Conservation (phyloP, 2,329 filamentous ascomycete genomes). For the Penicillium thymicola region DNA sequence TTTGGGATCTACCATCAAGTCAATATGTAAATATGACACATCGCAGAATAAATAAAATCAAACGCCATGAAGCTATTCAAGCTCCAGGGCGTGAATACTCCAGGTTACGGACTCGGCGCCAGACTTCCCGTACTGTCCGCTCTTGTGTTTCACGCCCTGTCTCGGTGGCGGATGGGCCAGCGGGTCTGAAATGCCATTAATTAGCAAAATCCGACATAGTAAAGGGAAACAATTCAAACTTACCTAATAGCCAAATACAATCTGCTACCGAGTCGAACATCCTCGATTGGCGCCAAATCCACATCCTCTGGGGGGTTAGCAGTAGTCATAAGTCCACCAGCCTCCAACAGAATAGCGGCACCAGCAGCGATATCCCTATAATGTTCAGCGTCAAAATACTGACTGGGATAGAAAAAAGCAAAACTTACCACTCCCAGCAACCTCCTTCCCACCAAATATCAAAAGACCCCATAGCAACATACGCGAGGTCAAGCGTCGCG, state of each 20-base stretch:
- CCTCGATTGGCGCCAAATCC: slow-evolving; percentile 55
- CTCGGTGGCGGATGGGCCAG: slow-evolving; percentile 59
- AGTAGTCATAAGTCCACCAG: slow-evolving; percentile 69
- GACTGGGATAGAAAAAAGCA: background rate
- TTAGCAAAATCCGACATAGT: background rate
- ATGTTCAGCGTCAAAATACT: background rate
- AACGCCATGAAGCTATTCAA: slow-evolving; percentile 25
- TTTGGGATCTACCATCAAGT: background rate
- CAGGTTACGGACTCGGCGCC: slow-evolving; percentile 63
- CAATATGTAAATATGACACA: background rate
- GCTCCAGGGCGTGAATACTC: slow-evolving; percentile 66
- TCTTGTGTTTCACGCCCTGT: slow-evolving; percentile 66
- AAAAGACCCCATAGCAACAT: slow-evolving; percentile 70
- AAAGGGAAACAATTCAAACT: slow-evolving; percentile 1
- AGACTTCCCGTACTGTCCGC: slow-evolving; percentile 67
- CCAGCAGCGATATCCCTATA: slow-evolving; percentile 68
- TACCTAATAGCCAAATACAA: slow-evolving; percentile 68
- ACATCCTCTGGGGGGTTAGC: slow-evolving; percentile 65
- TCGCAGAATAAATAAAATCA: background rate
- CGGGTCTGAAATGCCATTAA: slow-evolving; percentile 50
- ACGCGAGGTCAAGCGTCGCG: slow-evolving; percentile 71
- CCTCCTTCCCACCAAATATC: slow-evolving; percentile 84
- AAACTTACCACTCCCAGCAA: slow-evolving; percentile 70
- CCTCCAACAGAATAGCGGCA: slow-evolving; percentile 68
- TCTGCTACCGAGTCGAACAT: slow-evolving; percentile 62